These are phyloP conservation scores for Ganoderma multipileum DNA, from an alignment of 1,284 basidiomycete genomes.

Conservation along the genomic window DNA sequence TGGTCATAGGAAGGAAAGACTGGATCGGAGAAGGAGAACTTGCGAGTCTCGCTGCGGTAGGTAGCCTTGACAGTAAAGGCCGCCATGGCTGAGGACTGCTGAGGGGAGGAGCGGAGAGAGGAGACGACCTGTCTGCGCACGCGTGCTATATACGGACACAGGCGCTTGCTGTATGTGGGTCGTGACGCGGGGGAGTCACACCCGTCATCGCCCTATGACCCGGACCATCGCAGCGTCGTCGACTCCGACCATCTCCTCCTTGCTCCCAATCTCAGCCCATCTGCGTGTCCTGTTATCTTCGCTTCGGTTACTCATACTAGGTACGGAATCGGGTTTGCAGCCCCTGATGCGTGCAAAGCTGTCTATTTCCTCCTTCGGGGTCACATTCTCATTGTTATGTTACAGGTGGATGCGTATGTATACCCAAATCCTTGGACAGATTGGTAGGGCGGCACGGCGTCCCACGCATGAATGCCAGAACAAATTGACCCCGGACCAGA, in stretches of 20 bases:
- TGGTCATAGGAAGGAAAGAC: conserved; percentile 52
- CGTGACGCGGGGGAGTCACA: conserved; percentile 30
- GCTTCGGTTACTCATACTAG: neutral
- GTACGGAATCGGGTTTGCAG: neutral
- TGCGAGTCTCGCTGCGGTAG: conserved; percentile 57
- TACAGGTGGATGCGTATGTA: neutral
- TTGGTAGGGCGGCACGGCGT: neutral
- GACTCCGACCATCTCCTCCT: neutral
- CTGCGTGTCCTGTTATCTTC: neutral
- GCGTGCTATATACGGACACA: conserved; percentile 24
- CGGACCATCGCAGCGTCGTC: neutral
- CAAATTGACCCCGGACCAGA: neutral
- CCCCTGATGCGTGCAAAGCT: neutral
- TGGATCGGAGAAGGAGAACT: conserved; percentile 49
- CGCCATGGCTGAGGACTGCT: conserved; percentile 45
- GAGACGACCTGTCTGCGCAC: conserved; percentile 23
- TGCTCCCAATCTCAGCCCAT: neutral
- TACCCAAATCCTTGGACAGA: neutral
- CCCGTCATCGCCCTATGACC: conserved; percentile 9
- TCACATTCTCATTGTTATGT: neutral
- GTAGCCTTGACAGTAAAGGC: conserved; percentile 60
- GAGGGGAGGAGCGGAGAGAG: conserved; percentile 29
- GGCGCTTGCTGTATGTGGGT: conserved; percentile 27
- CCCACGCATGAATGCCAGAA: neutral
- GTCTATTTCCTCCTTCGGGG: neutral